A percentile compares a stretch with the other conserved stretches of the same genome.
phyloP scores from a whole-genome alignment of 2,329 filamentous ascomycete genomes.

The Domatiomyces globalis region DNA sequence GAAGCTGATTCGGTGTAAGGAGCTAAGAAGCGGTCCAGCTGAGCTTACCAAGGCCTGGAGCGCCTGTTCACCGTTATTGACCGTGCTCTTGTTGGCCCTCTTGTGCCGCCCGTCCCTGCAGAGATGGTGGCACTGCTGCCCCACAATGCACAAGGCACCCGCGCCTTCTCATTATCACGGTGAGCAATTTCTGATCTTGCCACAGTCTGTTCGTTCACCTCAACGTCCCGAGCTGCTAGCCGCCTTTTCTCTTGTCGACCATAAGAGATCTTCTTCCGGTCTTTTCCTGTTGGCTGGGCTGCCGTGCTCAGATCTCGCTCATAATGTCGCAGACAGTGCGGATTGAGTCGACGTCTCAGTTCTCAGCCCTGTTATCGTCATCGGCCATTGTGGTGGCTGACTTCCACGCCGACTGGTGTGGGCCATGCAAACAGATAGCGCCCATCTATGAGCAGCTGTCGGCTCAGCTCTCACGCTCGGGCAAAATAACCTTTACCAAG shows the following conservation, averaged over 20 bases:
- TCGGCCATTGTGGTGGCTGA: conserved; percentile 74
- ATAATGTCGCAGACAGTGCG: conserved; percentile 32
- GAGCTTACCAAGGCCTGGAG: too few species aligned
- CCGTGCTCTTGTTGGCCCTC: neutral
- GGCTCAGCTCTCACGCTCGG: conserved; percentile 52
- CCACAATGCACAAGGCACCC: neutral
- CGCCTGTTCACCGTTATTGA: too few species aligned
- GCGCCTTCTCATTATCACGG: neutral
- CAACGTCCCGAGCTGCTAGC: too few species aligned
- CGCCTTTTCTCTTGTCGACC: too few species aligned
- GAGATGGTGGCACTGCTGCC: neutral
- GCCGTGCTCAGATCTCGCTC: neutral
- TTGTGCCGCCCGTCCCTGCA: neutral
- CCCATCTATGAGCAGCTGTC: conserved; percentile 71
- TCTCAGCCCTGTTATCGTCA: conserved; percentile 52
- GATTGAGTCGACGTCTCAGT: conserved; percentile 53
- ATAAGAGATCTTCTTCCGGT: neutral
- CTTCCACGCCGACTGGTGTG: conserved; percentile 83
- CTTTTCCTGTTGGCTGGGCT: neutral
- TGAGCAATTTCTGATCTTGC: neutral
- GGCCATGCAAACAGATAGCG: conserved; percentile 68
- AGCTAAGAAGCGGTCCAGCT: too few species aligned
- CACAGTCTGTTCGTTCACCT: too few species aligned
- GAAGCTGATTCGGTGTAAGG: neutral
- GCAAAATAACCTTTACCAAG: conserved; percentile 69